Conservation (phyloP, 352 stramenopile genomes). For the Phytopythium helicoides region DNA sequence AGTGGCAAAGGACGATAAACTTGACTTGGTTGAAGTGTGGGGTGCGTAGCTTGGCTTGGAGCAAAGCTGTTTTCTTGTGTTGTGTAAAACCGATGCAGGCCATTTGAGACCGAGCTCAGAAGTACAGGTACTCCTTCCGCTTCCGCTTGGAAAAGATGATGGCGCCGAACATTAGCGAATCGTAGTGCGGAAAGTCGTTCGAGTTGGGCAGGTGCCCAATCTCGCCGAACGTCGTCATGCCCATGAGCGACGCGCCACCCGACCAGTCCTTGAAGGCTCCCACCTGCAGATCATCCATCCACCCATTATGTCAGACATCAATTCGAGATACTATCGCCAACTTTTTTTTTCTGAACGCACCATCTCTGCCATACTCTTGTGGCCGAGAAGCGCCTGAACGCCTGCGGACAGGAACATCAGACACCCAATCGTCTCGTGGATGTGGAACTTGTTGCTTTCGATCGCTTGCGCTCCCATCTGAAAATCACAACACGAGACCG, state of each 20-base stretch:
- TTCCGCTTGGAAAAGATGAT: constrained; percentile 87
- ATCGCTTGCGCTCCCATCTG: constrained; percentile 77
- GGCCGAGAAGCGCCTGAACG: constrained; percentile 78
- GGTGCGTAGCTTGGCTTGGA: no score
- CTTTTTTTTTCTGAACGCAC: no score
- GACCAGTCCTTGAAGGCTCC: constrained; percentile 86
- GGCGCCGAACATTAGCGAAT: constrained; percentile 88
- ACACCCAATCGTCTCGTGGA: constrained; percentile 79
- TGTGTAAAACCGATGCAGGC: no score
- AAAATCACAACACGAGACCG: background rate
- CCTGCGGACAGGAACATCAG: constrained; percentile 87
- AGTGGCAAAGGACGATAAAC: background rate
- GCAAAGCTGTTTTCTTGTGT: no score
- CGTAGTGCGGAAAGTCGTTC: constrained; percentile 83
- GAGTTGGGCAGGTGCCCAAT: constrained; percentile 81
- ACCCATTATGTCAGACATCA: no score
- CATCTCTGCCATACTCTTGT: constrained; percentile 89
- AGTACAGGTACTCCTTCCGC: constrained; percentile 76
- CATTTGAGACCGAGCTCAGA: constrained; percentile 16
- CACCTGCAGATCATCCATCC: no score
- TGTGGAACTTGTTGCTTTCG: constrained; percentile 78
- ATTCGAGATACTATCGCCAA: no score
- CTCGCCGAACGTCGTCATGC: constrained; percentile 87
- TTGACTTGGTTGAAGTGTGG: constrained; percentile 12
- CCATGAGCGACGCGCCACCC: constrained; percentile 75